These are phyloP conservation scores for Trichosporon asahii DNA, from an alignment of 1,284 basidiomycete species.

Conservation along the genomic window DNA sequence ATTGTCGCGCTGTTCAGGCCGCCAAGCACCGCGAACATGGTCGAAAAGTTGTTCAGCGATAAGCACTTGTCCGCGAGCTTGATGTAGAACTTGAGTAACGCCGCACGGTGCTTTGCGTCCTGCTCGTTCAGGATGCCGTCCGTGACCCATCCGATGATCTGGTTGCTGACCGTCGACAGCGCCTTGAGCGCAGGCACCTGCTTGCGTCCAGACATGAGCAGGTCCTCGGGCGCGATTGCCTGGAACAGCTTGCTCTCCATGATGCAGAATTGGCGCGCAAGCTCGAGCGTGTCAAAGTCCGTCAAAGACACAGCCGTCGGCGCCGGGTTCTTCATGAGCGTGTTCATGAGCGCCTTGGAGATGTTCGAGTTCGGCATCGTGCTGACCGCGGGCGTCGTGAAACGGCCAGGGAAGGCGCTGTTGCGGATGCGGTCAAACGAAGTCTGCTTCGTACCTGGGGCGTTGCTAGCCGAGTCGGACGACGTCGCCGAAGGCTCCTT, in stretches of 20 bases:
- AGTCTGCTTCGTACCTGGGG: conserved; percentile 18
- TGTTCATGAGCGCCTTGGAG: conserved; percentile 69
- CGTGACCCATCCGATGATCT: conserved; percentile 93
- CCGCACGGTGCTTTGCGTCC: conserved; percentile 78
- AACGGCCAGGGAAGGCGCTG: conserved; percentile 9
- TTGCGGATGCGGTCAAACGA: conserved; percentile 26
- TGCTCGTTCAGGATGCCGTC: conserved; percentile 80
- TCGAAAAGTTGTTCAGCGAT: conserved; percentile 86
- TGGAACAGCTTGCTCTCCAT: conserved; percentile 86
- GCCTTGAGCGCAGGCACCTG: conserved; percentile 72
- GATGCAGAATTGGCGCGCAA: conserved; percentile 91
- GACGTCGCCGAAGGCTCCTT: conserved; percentile 21
- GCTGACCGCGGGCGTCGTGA: conserved; percentile 11
- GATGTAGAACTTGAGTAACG: conserved; percentile 86
- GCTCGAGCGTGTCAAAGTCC: conserved; percentile 90
- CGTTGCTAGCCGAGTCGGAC: conserved; percentile 10
- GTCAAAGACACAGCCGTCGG: conserved; percentile 66
- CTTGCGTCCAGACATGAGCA: conserved; percentile 75
- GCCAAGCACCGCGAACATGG: conserved; percentile 91
- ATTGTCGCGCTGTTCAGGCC: conserved; percentile 94
- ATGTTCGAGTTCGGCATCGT: conserved; percentile 63
- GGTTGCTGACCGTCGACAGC: conserved; percentile 88
- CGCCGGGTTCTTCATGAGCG: conserved; percentile 50
- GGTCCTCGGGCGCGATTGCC: conserved; percentile 86
- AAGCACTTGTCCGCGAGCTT: conserved; percentile 92